phyloP scores from a whole-genome alignment of 129 eudicot species.

The Flaveria ramosissima region DNA sequence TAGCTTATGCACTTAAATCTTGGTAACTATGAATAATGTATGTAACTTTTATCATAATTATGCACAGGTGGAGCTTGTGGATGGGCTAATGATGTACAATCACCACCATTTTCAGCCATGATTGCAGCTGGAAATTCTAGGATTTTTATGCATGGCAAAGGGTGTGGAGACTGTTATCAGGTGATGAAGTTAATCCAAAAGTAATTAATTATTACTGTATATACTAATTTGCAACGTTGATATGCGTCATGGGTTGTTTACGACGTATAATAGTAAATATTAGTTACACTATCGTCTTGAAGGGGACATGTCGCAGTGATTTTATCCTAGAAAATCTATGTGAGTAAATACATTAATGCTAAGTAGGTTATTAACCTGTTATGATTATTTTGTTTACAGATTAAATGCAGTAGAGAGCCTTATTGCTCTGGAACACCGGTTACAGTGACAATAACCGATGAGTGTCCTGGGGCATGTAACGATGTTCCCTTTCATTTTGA shows the following conservation, averaged over 20 bases:
- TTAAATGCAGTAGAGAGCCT: slow-evolving; percentile 31
- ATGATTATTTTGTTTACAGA: slow-evolving; percentile 14
- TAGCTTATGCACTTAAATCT: neutral
- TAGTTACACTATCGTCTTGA: too few species aligned
- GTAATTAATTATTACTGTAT: too few species aligned
- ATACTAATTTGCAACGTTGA: too few species aligned
- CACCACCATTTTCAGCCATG: slow-evolving; percentile 37
- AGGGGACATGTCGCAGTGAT: too few species aligned
- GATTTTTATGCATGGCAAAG: slow-evolving; percentile 35
- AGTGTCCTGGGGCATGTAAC: slow-evolving; percentile 46
- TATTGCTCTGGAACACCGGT: slow-evolving; percentile 39
- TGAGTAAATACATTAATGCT: neutral
- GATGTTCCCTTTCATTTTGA: slow-evolving; percentile 44
- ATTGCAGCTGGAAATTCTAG: slow-evolving; percentile 42
- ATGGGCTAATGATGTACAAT: slow-evolving; percentile 33
- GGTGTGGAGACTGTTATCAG: slow-evolving; percentile 47
- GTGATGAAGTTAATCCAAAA: slow-evolving; percentile 3
- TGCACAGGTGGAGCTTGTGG: slow-evolving; percentile 49
- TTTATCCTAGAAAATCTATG: too few species aligned
- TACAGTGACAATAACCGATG: slow-evolving; percentile 39
- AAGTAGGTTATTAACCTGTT: neutral
- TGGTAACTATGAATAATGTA: neutral
- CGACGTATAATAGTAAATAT: too few species aligned
- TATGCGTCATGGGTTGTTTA: too few species aligned
- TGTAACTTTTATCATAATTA: neutral